Evolutionary conservation across 441 rosid genomes (phyloP), one percentile per base, ranked within the genome.

Genomic region (Populus hybrid): DNA sequence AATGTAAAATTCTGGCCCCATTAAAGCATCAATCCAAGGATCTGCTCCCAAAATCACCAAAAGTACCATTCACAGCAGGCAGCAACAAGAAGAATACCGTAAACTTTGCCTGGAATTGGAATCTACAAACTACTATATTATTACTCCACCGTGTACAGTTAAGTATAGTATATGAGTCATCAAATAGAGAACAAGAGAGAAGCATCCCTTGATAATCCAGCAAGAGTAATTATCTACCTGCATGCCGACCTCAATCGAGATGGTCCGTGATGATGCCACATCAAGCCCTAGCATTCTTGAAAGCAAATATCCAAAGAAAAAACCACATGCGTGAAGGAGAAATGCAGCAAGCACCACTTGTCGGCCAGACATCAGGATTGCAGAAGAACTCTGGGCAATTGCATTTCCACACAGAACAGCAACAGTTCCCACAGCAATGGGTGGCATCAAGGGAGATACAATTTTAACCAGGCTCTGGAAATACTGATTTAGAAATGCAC

Each of bases 161-260:
- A 23, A 68, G 32, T 12, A 1, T 28, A 61, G 11, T 0, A 46
- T 23, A 11, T 40, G 66, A 18, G 28, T 10, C 40, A 16, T 40
- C 9, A 36, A 11, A 21, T 7, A 57, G 38, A 28, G 63, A 9
- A 26, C 38, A 26, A 46, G 69, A 35, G 34, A 66, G 77, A 11
- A 73, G 50, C 59, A 2, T 23, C 65, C 63, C 18, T 42, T 18
- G 64, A 35, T 79, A 69, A 59, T 64, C 57, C 36, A 61, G 70
- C 67, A 7, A 67, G 12, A 32, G 38, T 26, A 65, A 67, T 68
- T 7, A 50, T 64, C 10, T 86, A 94, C 97, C 93, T 94, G 97
- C 97, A 94, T 92, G 76, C 98, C 97, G 46, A 94, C 98, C 88
- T 92, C 98, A 36, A 94, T 92, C 6, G 95, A 91, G 87, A 92